Percentiles rank a stretch among this genome's conserved stretches.
These are phyloP conservation scores for Candida hungchunana DNA, from an alignment of 805 yeast species.

Conservation along the genomic window DNA sequence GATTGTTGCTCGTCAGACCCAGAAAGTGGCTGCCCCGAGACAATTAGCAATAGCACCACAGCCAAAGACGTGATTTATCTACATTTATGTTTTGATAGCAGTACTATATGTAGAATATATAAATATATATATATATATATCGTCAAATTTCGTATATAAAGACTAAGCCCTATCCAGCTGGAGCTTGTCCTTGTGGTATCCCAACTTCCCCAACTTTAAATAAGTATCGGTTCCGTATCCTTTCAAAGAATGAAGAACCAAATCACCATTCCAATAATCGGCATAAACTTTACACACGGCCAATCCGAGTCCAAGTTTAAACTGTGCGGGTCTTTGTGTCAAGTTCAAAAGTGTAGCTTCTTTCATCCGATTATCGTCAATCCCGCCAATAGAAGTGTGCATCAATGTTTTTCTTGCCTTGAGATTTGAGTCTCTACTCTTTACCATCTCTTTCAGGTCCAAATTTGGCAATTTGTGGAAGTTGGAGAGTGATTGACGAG, in stretches of 20 bases:
- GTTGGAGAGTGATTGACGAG: conserved; percentile 54
- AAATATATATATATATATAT: too few species aligned
- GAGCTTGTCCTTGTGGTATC: conserved; percentile 57
- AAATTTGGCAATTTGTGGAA: conserved; percentile 70
- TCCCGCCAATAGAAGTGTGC: conserved; percentile 39
- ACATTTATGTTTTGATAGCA: too few species aligned
- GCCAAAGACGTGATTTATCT: too few species aligned
- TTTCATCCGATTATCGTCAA: conserved; percentile 27
- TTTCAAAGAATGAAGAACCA: conserved; percentile 76
- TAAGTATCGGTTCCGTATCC: conserved; percentile 93
- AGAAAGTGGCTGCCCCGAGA: too few species aligned
- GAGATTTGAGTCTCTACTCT: conserved; percentile 18
- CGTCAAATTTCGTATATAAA: too few species aligned
- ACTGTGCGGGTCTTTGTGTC: conserved; percentile 67
- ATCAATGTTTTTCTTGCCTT: conserved; percentile 29
- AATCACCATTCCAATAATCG: conserved; percentile 94
- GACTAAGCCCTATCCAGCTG: conserved; percentile 67
- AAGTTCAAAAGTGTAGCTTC: conserved; percentile 54
- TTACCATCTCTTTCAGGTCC: conserved; percentile 27
- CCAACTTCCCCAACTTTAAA: conserved; percentile 73
- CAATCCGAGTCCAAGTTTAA: conserved; percentile 79
- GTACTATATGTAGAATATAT: too few species aligned
- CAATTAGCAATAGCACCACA: too few species aligned
- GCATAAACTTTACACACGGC: conserved; percentile 93
- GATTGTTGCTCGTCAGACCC: too few species aligned